Percentiles rank a stretch among this genome's conserved stretches.
Conservation (phyloP, 1,139 yeast genomes). For the Pichia sp. region DNA sequence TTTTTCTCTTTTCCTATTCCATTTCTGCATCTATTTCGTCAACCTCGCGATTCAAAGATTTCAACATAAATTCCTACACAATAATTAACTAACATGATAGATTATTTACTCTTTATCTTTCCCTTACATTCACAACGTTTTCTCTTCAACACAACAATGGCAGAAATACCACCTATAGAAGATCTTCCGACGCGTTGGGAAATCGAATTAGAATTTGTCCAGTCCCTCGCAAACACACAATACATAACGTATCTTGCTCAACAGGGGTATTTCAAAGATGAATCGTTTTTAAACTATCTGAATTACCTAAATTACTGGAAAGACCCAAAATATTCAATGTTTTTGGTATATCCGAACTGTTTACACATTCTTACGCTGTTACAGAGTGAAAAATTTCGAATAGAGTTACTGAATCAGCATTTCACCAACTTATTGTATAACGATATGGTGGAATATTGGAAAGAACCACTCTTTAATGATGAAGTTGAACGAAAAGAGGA, state of each 20-base stretch:
- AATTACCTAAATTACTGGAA: constrained; percentile 73
- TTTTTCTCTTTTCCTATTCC: no score
- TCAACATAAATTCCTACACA: no score
- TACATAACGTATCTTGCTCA: constrained; percentile 72
- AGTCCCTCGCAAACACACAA: constrained; percentile 73
- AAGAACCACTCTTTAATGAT: constrained; percentile 29
- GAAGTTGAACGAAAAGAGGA: constrained; percentile 8
- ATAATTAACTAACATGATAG: background rate
- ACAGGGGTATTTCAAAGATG: constrained; percentile 57
- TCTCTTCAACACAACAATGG: background rate
- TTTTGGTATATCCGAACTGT: constrained; percentile 40
- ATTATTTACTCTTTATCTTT: background rate
- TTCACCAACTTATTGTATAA: constrained; percentile 58
- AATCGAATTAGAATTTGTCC: constrained; percentile 75
- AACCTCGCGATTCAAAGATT: no score
- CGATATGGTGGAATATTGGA: constrained; percentile 75
- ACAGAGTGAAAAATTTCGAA: constrained; percentile 60
- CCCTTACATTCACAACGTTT: no score
- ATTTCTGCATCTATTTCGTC: no score
- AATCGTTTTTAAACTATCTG: constrained; percentile 56
- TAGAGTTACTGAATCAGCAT: constrained; percentile 49
- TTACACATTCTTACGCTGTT: constrained; percentile 20
- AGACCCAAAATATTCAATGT: constrained; percentile 56
- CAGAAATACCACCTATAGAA: constrained; percentile 9
- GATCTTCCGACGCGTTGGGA: constrained; percentile 73